phyloP scores from a whole-genome alignment of 208 protist genomes.

The Acanthamoeba culbertsoni region DNA sequence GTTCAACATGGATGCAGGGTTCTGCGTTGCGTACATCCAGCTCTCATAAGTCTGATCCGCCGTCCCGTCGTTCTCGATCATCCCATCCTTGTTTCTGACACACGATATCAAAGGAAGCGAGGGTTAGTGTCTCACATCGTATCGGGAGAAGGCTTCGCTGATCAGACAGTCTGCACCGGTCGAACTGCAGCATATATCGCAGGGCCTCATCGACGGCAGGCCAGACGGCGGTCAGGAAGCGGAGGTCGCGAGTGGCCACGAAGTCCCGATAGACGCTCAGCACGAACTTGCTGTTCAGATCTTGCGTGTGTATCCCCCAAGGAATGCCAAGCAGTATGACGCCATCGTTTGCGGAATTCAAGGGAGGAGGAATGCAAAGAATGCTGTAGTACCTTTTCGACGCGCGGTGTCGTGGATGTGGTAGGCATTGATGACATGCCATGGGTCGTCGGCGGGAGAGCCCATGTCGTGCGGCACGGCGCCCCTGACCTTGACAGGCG shows the following conservation, averaged over 20 bases:
- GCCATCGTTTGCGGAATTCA: no score
- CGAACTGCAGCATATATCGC: background rate
- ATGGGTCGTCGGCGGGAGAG: constrained; percentile 78
- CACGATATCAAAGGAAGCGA: no score
- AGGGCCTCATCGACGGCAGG: constrained; percentile 52
- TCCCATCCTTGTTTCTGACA: constrained; percentile 76
- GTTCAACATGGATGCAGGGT: no score
- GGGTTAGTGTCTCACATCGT: background rate
- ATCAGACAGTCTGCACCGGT: background rate
- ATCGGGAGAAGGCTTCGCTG: background rate
- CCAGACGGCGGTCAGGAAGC: constrained; percentile 73
- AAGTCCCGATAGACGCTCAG: constrained; percentile 83
- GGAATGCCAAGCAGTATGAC: no score
- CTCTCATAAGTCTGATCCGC: constrained; percentile 84
- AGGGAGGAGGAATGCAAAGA: no score
- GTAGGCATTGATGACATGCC: constrained; percentile 78
- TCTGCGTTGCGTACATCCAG: constrained; percentile 70
- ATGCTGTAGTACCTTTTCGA: constrained; percentile 62
- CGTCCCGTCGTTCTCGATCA: constrained; percentile 81
- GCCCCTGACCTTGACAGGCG: constrained; percentile 59
- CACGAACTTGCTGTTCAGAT: constrained; percentile 83
- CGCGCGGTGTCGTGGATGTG: constrained; percentile 78
- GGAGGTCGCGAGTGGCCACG: constrained; percentile 61
- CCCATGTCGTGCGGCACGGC: constrained; percentile 82
- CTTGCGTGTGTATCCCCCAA: background rate